Conservation (phyloP, 345 rosid genomes). For the Durio zibethinus region DNA sequence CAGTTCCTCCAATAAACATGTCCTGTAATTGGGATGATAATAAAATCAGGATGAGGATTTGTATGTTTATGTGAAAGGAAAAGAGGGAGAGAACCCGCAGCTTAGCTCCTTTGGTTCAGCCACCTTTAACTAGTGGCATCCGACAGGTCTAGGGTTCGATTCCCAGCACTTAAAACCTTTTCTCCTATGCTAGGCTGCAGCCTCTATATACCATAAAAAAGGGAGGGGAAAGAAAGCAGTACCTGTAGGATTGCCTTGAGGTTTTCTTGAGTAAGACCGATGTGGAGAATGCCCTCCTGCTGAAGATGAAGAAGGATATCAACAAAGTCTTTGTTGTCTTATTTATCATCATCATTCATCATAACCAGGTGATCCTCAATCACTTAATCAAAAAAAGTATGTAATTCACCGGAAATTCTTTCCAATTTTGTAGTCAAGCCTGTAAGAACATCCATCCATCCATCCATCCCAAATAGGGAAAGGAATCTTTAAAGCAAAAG, state of each 20-base stretch:
- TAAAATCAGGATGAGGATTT: neutral
- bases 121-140: too few species aligned
- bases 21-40: slow-evolving; percentile 1
- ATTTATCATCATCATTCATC: too few species aligned
- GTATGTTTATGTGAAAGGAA: neutral
- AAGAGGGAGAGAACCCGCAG: too few species aligned
- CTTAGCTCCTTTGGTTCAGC: too few species aligned
- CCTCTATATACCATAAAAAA: too few species aligned
- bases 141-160: too few species aligned
- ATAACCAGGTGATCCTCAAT: too few species aligned
- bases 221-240: neutral
- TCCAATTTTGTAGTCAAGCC: neutral
- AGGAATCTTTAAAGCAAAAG: slow-evolving; percentile 4
- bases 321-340: neutral
- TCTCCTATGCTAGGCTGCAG: too few species aligned
- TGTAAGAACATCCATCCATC: neutral
- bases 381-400: too few species aligned
- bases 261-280: slow-evolving; percentile 5
- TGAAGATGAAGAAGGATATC: slow-evolving; percentile 12
- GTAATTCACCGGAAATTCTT: too few species aligned
- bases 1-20: slow-evolving; percentile 10
- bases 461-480: slow-evolving; percentile 1
- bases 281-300: neutral
- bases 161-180: too few species aligned
- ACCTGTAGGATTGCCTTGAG: slow-evolving; percentile 8